Base-by-base conservation (phyloP, 306 rosid genomes). In the Lablab purpureus region DNA sequence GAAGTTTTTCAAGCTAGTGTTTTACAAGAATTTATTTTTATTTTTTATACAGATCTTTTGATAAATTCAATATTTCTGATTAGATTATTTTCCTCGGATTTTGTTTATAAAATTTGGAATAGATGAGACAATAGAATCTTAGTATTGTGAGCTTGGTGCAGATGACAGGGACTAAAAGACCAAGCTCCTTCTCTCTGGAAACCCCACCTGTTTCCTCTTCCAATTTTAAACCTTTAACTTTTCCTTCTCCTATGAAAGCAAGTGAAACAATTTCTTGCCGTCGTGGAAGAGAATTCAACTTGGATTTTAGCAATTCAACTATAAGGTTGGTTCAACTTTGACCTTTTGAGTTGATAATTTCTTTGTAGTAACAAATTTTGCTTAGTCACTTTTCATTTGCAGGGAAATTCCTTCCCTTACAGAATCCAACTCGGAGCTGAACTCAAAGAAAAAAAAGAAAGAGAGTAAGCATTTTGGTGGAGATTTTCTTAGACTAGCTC, bases 241-340 rank as follows among this genome's bases (percentile, higher is more conserved):
- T 37, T 10, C 17, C 19, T 67, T 18, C 19, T 41, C 18, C 51
- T 5, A 2, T 18, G 10, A 40, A 67, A 40, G 11, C 18, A 67
- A 41, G 19, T 67, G 52, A 67, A 41, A 21, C 51, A 67, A 41
- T 41, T 40, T 7, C 72, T 12, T 6, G 34, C 10, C 0, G 34
- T 5, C 43, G 19, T 67, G 72, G 32, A 21, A 40, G 72, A 19
- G 52, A n/a, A 40, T 67, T 40, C 72, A 41, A 19, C 34, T 19
- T 67, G 52, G 72, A 67, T 67, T 19, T 67, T 21, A 18, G 52
- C 32, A 67, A 67, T 67, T 67, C 52, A 67, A 21, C 52, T 41
- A 5, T 67, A 11, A 67, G 34, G 72, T 67, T 67, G 52, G 52
- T 22, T 41, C 72, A 41, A 40, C 52, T 67, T 41, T 19, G 12